Percentiles rank a stretch among this genome's conserved stretches.
Conservation (phyloP, 2,329 filamentous ascomycete genomes). For the Stemphylium vesicarium region DNA sequence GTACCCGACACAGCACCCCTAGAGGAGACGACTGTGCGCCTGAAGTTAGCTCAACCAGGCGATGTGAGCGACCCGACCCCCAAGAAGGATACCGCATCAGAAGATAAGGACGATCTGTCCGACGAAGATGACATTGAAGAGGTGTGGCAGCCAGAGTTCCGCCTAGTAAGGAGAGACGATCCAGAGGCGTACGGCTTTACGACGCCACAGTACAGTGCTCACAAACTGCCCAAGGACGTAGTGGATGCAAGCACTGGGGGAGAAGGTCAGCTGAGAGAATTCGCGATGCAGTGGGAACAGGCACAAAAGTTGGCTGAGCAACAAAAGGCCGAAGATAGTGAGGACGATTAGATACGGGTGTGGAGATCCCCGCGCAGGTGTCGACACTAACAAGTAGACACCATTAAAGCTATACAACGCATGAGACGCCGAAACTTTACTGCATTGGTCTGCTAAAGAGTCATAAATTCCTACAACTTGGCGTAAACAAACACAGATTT, state of each 20-base stretch:
- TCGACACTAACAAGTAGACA: neutral
- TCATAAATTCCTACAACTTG: conserved; percentile 6
- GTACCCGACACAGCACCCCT: conserved; percentile 52
- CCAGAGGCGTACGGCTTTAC: conserved; percentile 87
- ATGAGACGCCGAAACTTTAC: neutral
- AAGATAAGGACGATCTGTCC: conserved; percentile 30
- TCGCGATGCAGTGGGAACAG: conserved; percentile 58
- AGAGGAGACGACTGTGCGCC: conserved; percentile 40
- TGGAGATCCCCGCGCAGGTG: neutral
- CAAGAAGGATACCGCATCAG: neutral
- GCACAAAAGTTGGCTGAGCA: conserved; percentile 51
- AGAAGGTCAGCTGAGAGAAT: conserved; percentile 77
- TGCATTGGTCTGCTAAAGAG: conserved; percentile 2
- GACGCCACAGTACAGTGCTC: conserved; percentile 87
- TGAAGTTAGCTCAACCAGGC: conserved; percentile 14
- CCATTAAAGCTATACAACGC: neutral
- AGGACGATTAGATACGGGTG: conserved; percentile 34
- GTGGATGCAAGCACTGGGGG: conserved; percentile 69
- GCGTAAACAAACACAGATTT: conserved; percentile 14
- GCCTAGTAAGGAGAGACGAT: conserved; percentile 82
- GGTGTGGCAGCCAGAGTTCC: conserved; percentile 74
- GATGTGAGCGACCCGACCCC: conserved; percentile 4
- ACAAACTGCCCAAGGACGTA: conserved; percentile 93
- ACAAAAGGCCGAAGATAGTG: conserved; percentile 48
- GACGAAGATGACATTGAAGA: conserved; percentile 60